A percentile compares a stretch with the other conserved stretches of the same genome.
Conservation (phyloP, 208 protist genomes). For the Trypanosoma caninum region DNA sequence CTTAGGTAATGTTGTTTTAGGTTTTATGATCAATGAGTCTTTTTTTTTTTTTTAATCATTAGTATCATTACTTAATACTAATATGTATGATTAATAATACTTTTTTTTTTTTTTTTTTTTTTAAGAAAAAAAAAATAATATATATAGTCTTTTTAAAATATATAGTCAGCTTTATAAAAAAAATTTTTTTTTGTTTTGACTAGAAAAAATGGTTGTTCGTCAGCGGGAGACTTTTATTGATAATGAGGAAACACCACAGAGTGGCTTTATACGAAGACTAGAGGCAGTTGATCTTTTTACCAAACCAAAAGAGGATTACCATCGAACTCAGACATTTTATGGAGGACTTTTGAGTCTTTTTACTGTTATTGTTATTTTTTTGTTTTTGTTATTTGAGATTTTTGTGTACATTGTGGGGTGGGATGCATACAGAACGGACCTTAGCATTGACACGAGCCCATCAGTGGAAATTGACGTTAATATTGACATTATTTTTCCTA, state of each 20-base stretch:
- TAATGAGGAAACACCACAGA: conserved; percentile 5
- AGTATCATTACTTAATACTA: conserved; percentile 1
- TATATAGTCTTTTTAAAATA: no score
- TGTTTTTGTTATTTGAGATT: conserved; percentile 57
- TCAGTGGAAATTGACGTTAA: conserved; percentile 57
- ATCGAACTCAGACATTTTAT: conserved; percentile 40
- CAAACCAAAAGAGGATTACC: conserved; percentile 66
- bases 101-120: conserved; percentile 2
- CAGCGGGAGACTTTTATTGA: conserved; percentile 7
- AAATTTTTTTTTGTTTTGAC: no score
- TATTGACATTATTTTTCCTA: conserved; percentile 77
- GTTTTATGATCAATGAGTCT: background rate
- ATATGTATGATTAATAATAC: background rate
- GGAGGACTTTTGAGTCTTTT: conserved; percentile 49
- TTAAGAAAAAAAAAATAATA: no score
- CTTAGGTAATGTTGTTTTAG: background rate
- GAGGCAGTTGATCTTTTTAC: conserved; percentile 52
- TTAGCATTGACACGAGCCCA: conserved; percentile 51
- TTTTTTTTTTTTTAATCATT: background rate
- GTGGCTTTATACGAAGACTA: conserved; percentile 30
- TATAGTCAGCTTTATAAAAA: no score
- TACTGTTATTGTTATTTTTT: conserved; percentile 34
- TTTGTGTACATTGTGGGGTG: conserved; percentile 41
- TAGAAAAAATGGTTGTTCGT: background rate
- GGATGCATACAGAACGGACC: conserved; percentile 57